Conservation (phyloP, 1,284 basidiomycete species). For the Cronartium quercuum region DNA sequence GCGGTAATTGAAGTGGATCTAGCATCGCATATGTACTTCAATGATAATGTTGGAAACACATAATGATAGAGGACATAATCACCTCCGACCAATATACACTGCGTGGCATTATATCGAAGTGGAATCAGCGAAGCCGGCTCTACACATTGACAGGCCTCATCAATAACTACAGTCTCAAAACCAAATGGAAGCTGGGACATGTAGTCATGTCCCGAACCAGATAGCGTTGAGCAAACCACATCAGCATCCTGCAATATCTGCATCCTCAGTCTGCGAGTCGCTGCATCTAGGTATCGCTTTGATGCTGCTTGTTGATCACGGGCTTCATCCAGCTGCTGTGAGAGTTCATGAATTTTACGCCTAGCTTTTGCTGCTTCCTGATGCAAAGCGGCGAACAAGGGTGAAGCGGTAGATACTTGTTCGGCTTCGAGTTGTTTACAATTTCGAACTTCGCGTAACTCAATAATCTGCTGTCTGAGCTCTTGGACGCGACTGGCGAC, state of each 20-base stretch:
- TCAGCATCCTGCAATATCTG: slow-evolving; percentile 80
- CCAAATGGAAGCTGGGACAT: slow-evolving; percentile 65
- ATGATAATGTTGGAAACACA: background rate
- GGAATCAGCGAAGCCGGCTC: slow-evolving; percentile 96
- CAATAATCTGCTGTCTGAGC: slow-evolving; percentile 63
- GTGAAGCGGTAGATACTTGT: slow-evolving; percentile 45
- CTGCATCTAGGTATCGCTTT: slow-evolving; percentile 66
- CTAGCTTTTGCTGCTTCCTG: slow-evolving; percentile 56
- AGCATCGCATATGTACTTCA: slow-evolving; percentile 24
- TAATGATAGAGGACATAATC: slow-evolving; percentile 19
- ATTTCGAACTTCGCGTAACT: slow-evolving; percentile 60
- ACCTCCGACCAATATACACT: slow-evolving; percentile 93
- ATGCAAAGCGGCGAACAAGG: slow-evolving; percentile 54
- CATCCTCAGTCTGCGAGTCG: slow-evolving; percentile 64
- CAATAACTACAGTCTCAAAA: slow-evolving; percentile 94
- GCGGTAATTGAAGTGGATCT: slow-evolving; percentile 96
- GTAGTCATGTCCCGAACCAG: slow-evolving; percentile 83
- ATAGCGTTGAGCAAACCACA: slow-evolving; percentile 88
- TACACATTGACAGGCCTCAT: slow-evolving; percentile 95
- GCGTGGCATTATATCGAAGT: slow-evolving; percentile 74
- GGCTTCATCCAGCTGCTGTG: slow-evolving; percentile 66
- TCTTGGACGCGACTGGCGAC: slow-evolving; percentile 53
- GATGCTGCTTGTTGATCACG: slow-evolving; percentile 72
- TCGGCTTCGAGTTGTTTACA: slow-evolving; percentile 61
- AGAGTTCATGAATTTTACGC: slow-evolving; percentile 64